Evolutionary conservation across 768 basidiomycete species (phyloP).

Genomic region (Rickenella mellea): DNA sequence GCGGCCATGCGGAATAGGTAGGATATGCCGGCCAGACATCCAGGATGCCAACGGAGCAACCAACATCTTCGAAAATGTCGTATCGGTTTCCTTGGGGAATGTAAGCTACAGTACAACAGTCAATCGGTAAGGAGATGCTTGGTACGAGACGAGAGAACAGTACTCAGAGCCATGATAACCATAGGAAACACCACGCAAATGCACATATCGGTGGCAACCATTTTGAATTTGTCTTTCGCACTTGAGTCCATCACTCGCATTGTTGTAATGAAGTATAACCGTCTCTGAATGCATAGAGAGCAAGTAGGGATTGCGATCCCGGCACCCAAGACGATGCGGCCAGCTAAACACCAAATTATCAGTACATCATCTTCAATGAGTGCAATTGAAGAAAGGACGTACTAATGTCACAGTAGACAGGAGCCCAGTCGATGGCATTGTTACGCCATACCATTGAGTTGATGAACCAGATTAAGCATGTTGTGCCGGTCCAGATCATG

Average conservation of each 20-base stretch:
- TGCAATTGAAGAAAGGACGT: constrained; percentile 6
- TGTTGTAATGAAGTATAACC: constrained; percentile 9
- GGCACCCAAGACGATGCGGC: constrained; percentile 24
- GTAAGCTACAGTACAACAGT: constrained; percentile 19
- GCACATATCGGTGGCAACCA: not conserved
- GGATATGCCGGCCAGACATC: too few relatives aligned
- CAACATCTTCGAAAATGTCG: constrained; percentile 30
- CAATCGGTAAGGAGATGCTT: not conserved
- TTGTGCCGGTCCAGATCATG: constrained; percentile 14
- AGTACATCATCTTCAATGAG: not conserved
- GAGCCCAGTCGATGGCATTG: constrained; percentile 11
- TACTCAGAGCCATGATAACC: not conserved
- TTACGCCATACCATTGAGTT: constrained; percentile 23
- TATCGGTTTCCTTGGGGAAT: constrained; percentile 34
- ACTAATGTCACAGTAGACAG: constrained; percentile 29
- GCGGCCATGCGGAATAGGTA: too few relatives aligned
- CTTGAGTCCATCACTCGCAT: too few relatives aligned
- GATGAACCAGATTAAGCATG: constrained; percentile 3
- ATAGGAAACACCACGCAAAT: not conserved
- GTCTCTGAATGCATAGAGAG: not conserved
- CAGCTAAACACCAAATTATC: constrained; percentile 22
- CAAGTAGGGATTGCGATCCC: constrained; percentile 1
- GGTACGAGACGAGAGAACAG: not conserved
- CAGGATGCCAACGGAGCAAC: too few relatives aligned
- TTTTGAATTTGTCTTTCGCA: not conserved